Evolutionary conservation across 78 protist genomes (phyloP).

Genomic region (Paulinella micropora): DNA sequence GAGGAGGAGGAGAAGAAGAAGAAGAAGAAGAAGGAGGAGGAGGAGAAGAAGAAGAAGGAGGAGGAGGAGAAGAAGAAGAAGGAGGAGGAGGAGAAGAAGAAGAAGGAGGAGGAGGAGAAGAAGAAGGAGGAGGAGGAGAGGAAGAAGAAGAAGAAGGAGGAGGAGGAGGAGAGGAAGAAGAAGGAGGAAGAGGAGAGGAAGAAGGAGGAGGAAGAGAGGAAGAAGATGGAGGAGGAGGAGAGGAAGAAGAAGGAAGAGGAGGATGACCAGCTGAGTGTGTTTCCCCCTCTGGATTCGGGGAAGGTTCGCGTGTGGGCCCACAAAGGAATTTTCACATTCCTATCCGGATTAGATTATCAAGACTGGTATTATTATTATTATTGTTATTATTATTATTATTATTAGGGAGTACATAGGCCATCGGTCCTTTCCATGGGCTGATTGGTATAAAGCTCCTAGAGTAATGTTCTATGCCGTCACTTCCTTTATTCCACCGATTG

Average conservation of each 20-base stretch:
- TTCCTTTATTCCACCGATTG: too few species aligned
- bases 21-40: neutral
- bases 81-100: neutral
- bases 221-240: neutral
- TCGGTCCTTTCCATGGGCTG: too few species aligned
- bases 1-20: neutral
- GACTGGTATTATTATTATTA: too few species aligned
- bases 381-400: too few species aligned
- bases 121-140: neutral
- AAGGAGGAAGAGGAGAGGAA: neutral
- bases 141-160: neutral
- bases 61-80: neutral
- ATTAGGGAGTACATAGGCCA: too few species aligned
- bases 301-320: too few species aligned
- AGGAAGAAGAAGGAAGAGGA: neutral
- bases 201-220: neutral
- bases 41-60: neutral
- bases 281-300: too few species aligned
- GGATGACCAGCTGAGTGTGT: too few species aligned
- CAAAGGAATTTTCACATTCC: too few species aligned
- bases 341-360: too few species aligned
- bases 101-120: neutral
- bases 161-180: neutral
- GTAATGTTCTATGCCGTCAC: too few species aligned
- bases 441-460: too few species aligned